Evolutionary conservation across 352 stramenopile genomes (phyloP).

Genomic region (Phytophthora ramorum): DNA sequence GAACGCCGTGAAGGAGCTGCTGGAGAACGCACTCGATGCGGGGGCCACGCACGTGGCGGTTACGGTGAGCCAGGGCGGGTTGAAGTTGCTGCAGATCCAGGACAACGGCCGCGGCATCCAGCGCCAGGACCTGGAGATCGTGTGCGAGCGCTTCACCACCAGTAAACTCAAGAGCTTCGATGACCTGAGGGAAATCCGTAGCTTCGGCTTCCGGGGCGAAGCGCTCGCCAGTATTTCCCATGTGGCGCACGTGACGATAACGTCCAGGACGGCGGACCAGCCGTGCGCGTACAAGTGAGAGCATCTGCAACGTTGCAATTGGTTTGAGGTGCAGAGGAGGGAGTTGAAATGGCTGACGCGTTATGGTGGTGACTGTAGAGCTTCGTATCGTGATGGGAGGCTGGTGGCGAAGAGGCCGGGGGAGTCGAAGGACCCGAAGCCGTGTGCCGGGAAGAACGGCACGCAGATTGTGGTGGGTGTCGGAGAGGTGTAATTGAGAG

Average conservation of each 20-base stretch:
- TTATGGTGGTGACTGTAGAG: slow-evolving; percentile 47
- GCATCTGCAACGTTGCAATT: slow-evolving; percentile 2
- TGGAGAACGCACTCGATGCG: slow-evolving; percentile 99
- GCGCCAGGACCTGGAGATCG: slow-evolving; percentile 92
- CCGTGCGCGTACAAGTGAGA: slow-evolving; percentile 84
- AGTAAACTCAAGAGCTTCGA: slow-evolving; percentile 96
- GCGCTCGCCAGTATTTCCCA: slow-evolving; percentile 97
- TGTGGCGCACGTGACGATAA: slow-evolving; percentile 94
- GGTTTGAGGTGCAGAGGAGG: not conserved
- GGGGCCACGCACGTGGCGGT: slow-evolving; percentile 87
- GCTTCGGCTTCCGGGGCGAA: slow-evolving; percentile 99
- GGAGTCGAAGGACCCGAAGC: slow-evolving; percentile 65
- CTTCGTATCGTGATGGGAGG: slow-evolving; percentile 93
- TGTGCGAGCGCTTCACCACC: slow-evolving; percentile 98
- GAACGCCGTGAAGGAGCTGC: slow-evolving; percentile 97
- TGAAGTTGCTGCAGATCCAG: slow-evolving; percentile 95
- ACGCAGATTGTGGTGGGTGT: slow-evolving; percentile 74
- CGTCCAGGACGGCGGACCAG: slow-evolving; percentile 80
- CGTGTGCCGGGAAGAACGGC: slow-evolving; percentile 83
- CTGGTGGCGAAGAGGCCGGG: slow-evolving; percentile 76
- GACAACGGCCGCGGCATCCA: slow-evolving; percentile 96
- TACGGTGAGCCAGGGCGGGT: slow-evolving; percentile 82
- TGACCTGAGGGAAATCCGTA: slow-evolving; percentile 94
- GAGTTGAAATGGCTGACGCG: not conserved
- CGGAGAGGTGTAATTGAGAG: not conserved